Percentiles rank a stretch among this genome's conserved stretches.
phyloP scores from a whole-genome alignment of 176 grass and related monocot species.

The Musa acuminata region DNA sequence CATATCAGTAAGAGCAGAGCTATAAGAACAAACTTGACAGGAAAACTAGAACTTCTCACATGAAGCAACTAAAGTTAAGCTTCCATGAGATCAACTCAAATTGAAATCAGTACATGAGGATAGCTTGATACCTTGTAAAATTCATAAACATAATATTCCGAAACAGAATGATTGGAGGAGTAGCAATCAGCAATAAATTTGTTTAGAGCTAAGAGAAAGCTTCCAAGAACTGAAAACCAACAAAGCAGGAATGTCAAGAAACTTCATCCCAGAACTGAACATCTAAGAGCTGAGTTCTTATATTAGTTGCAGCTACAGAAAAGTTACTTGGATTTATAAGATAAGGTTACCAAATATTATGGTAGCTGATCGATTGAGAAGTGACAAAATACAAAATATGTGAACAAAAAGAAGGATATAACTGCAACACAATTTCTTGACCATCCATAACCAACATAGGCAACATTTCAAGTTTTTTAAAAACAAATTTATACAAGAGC shows the following conservation, averaged over 20 bases:
- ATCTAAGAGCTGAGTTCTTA: background rate
- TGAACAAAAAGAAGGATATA: too few species aligned
- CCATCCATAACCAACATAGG: too few species aligned
- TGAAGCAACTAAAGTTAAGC: background rate
- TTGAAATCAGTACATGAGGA: background rate
- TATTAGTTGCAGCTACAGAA: background rate
- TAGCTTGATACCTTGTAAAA: constrained; percentile 63
- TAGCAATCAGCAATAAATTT: constrained; percentile 85
- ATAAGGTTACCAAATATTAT: too few species aligned
- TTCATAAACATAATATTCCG: constrained; percentile 94
- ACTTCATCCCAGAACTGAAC: background rate
- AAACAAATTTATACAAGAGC: too few species aligned
- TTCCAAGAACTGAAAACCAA: constrained; percentile 70
- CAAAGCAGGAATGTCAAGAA: background rate
- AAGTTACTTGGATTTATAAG: too few species aligned
- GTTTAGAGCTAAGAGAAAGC: constrained; percentile 88
- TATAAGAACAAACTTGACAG: constrained; percentile 1
- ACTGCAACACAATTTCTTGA: too few species aligned
- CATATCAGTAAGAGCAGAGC: background rate
- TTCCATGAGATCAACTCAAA: background rate
- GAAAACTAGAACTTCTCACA: background rate
- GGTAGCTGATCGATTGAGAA: too few species aligned
- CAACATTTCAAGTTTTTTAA: too few species aligned
- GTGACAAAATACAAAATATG: too few species aligned
- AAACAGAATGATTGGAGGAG: constrained; percentile 73